Conservation (phyloP, 768 basidiomycete species). For the Leucosporidium creatinivorum region DNA sequence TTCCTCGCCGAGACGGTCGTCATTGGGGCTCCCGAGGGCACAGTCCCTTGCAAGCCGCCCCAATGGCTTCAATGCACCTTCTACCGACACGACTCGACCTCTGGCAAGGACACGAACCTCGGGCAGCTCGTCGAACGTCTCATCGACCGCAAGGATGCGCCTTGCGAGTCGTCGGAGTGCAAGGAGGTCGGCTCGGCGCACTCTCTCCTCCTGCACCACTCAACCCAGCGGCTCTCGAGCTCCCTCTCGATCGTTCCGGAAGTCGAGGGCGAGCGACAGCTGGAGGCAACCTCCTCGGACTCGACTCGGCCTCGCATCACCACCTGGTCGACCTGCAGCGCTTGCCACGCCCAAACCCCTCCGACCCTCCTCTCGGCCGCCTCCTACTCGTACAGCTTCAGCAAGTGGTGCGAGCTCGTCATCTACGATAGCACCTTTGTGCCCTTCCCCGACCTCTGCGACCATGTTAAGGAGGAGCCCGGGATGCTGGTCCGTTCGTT, state of each 20-base stretch:
- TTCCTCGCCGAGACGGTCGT: constrained; percentile 23
- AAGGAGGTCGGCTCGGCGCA: constrained; percentile 3
- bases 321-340: constrained; percentile 10
- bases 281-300: background rate
- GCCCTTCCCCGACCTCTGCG: constrained; percentile 19
- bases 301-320: background rate
- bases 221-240: constrained; percentile 8
- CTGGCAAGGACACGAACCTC: background rate
- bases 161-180: constrained; percentile 1
- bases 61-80: constrained; percentile 15
- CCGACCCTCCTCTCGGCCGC: background rate
- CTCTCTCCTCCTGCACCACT: constrained; percentile 7
- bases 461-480: constrained; percentile 12
- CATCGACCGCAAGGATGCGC: background rate
- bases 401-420: constrained; percentile 28
- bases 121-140: constrained; percentile 5
- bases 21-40: background rate
- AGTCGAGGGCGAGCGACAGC: background rate
- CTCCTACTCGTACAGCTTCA: constrained; percentile 4
- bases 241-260: background rate
- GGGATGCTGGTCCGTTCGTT: constrained; percentile 22
- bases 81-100: background rate
- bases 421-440: constrained; percentile 24
- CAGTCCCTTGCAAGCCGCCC: constrained; percentile 19
- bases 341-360: constrained; percentile 6